Evolutionary conservation across 2,329 filamentous ascomycete genomes (phyloP), one percentile per base, ranked within the genome.

Genomic region (Colletotrichum gigasporum): DNA sequence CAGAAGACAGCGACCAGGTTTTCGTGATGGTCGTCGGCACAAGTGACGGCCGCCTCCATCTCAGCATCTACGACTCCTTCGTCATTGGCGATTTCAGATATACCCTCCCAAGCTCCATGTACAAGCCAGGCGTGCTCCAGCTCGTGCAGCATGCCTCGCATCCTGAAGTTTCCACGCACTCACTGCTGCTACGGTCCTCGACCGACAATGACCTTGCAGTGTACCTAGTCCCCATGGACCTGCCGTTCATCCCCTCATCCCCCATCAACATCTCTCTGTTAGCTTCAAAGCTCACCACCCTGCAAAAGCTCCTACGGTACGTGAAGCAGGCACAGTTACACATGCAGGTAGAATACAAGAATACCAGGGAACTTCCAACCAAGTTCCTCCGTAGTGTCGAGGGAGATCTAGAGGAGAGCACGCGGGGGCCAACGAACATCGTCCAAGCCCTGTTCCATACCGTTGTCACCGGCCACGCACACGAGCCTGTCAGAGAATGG

Each of bases 281-380:
- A 11, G 91, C 94, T 1, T 93, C 91, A 14, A 97, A 96, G 71
- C 91, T 93, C 4, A 96, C 94, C 0, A 92, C 93, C 42, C 78
- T 98, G 14, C 93, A 97, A 71, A 97, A 96, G 68, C 78, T 98
- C 11, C 80, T 97, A 7, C 85, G 93, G 50, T 98, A 99, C 73
- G 85, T 97, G 44, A 89, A 88, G 59, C 93, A 97, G 73, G 89
- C 91, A 0, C 88, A 96, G 67, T 83, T 87, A 32, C 92, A 95
- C 68, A 92, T 97, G 80, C 82, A 89, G 22, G 85, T 89, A 3
- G 94, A 97, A 74, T 97, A 92, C 87, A 91, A 92, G 71, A 91
- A 92, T 34, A 90, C 92, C 2, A 87, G 92, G 66, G 92, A 96
- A 60, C 82, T 97, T 6, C 93, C 94, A 0, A 83, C 81, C 11